Percentiles rank a stretch among this genome's conserved stretches.
These are phyloP conservation scores for Sphaerulina musiva DNA, from an alignment of 2,329 filamentous ascomycete species.

Conservation along the genomic window DNA sequence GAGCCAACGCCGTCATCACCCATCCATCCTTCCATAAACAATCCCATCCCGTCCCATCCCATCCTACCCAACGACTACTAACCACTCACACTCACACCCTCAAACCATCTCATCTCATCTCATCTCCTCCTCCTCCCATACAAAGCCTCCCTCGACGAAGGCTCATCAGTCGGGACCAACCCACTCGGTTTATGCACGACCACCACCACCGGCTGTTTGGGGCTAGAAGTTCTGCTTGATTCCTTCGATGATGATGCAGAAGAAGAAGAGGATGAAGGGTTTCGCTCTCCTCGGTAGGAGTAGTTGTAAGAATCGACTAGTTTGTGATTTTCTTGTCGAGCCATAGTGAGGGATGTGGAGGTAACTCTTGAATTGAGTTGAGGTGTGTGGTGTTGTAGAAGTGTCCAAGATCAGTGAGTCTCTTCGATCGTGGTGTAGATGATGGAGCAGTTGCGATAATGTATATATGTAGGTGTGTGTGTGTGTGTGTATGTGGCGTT, in stretches of 20 bases:
- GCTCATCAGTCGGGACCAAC: constrained; percentile 7
- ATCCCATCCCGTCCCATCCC: not conserved
- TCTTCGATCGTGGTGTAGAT: not conserved
- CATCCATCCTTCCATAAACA: too few species aligned
- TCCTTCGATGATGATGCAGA: constrained; percentile 8
- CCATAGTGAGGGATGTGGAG: not conserved
- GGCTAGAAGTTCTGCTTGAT: constrained; percentile 2
- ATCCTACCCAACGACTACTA: not conserved
- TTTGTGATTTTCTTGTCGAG: constrained; percentile 4
- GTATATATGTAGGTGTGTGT: too few species aligned
- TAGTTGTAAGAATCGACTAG: not conserved
- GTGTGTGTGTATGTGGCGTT: not conserved
- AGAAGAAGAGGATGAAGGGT: not conserved
- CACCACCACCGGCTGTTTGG: constrained; percentile 5
- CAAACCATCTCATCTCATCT: not conserved
- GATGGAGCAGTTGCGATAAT: not conserved
- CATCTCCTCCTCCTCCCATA: not conserved
- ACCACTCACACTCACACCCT: not conserved
- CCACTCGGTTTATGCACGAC: constrained; percentile 17
- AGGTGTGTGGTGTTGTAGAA: not conserved
- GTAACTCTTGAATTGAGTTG: not conserved
- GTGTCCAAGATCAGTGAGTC: not conserved
- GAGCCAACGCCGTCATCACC: too few species aligned
- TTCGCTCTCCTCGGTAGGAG: constrained; percentile 2
- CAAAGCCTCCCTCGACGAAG: constrained; percentile 2